These are phyloP conservation scores for Hypoxylon lienhwacheense DNA, from an alignment of 495 filamentous ascomycete genomes.

Conservation along the genomic window DNA sequence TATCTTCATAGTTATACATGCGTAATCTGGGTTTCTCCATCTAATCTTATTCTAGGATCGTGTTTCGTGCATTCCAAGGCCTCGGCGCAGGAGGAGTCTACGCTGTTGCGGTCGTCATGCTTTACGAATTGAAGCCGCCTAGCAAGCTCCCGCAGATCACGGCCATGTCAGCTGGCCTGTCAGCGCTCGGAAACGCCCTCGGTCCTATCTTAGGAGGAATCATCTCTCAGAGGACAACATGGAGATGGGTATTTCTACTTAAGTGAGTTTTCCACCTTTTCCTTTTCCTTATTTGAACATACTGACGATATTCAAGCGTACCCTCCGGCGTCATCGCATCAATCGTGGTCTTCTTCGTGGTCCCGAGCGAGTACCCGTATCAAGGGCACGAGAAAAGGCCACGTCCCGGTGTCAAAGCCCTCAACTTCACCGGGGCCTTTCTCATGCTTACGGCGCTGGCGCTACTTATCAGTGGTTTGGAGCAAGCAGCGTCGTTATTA, in stretches of 20 bases:
- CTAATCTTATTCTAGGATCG: not conserved
- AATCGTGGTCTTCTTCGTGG: not conserved
- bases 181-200: constrained; percentile 8
- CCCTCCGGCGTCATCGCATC: not conserved
- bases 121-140: constrained; percentile 1
- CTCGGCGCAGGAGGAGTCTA: not conserved
- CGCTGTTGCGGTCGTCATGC: constrained; percentile 1
- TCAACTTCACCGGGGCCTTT: constrained; percentile 12
- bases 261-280: constrained; percentile 12
- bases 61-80: not conserved
- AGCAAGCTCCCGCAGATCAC: not conserved
- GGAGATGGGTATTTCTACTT: constrained; percentile 45
- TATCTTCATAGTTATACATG: no score
- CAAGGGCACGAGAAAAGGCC: not conserved
- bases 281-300: not conserved
- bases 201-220: constrained; percentile 36
- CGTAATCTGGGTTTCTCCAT: no score
- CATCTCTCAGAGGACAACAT: constrained; percentile 30
- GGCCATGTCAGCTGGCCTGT: not conserved
- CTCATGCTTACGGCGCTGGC: constrained; percentile 8
- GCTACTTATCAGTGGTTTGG: constrained; percentile 8
- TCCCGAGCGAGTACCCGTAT: constrained; percentile 10
- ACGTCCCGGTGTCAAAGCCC: not conserved
- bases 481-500: constrained; percentile 6
- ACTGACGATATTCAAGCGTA: not conserved